Evolutionary conservation across 495 filamentous ascomycete genomes (phyloP), one percentile per base, ranked within the genome.

Genomic region (Lophiostoma macrostomum): DNA sequence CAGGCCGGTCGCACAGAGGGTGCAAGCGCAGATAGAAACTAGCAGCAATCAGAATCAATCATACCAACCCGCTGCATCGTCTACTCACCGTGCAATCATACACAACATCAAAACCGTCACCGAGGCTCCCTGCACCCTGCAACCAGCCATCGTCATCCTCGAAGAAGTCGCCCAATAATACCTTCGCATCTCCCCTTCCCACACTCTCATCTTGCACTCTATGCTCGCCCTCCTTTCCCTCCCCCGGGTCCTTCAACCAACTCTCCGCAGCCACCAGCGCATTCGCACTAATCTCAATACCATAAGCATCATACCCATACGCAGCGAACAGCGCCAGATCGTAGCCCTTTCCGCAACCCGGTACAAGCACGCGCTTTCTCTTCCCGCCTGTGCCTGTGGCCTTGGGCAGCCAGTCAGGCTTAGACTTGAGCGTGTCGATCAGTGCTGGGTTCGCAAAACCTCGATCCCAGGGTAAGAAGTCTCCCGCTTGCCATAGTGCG

Each of bases 11-110:
- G 80, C 31, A 84, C 63, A 0, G 69, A 66, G 10, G 80, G 82
- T 4, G 78, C 76, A 12, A 95, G 74, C n/a, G 88, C 88, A 63
- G 78, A 90, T 56, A 93, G 80, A 69, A 93, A 95, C 87, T 89
- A 52, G 12, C 30, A 28, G 8, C 45, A 25, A 30, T 46, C 16
- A 29, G 37, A 20, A 22, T 30, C n/a, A n/a, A 22, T 24, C 5
- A 42, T 35, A 22, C 0, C 19, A 28, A 14, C 3, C 23, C 27
- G 28, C n/a, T 25, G 25, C 18, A 13, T 12, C 14, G 5, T 19
- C 12, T 32, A 65, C 80, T 58, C 74, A 89, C 87, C 23, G 86
- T 90, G 64, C 91, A 90, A 67, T 93, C 88, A 72, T 89, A 93
- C 31, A 91, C 81, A 22, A 93, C 63, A 71, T 94, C 87, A 70